A percentile compares a stretch with the other conserved stretches of the same genome.
phyloP scores from a whole-genome alignment of 176 grass and related monocot species.

The Leersia perrieri region DNA sequence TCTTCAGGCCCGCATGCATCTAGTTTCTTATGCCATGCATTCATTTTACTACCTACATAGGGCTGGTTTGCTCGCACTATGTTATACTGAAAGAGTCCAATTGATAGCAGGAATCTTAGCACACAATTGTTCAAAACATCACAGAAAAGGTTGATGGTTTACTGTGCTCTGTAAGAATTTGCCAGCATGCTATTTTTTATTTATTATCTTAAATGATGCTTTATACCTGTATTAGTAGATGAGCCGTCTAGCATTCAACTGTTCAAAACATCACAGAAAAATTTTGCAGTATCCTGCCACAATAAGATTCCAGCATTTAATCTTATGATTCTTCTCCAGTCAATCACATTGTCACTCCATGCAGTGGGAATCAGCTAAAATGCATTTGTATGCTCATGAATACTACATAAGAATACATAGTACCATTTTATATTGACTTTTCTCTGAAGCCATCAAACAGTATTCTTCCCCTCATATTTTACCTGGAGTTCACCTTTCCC shows the following conservation, averaged over 20 bases:
- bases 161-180: neutral
- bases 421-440: neutral
- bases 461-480: conserved; percentile 2
- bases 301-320: neutral
- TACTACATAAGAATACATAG: conserved; percentile 1
- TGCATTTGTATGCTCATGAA: neutral
- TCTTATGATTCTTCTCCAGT: neutral
- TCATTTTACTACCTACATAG: conserved; percentile 1
- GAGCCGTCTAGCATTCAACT: neutral
- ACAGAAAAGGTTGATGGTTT: neutral
- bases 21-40: conserved; percentile 16
- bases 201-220: neutral
- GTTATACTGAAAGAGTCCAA: neutral
- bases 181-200: neutral
- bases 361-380: neutral
- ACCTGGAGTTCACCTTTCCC: neutral
- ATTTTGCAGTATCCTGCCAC: neutral
- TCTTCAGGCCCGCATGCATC: neutral
- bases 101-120: neutral
- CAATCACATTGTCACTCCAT: neutral
- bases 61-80: neutral
- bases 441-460: neutral
- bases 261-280: neutral
- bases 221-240: neutral
- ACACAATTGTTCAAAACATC: conserved; percentile 2